phyloP scores from a whole-genome alignment of 2,329 filamentous ascomycete species.

The Epichloe hybrida region DNA sequence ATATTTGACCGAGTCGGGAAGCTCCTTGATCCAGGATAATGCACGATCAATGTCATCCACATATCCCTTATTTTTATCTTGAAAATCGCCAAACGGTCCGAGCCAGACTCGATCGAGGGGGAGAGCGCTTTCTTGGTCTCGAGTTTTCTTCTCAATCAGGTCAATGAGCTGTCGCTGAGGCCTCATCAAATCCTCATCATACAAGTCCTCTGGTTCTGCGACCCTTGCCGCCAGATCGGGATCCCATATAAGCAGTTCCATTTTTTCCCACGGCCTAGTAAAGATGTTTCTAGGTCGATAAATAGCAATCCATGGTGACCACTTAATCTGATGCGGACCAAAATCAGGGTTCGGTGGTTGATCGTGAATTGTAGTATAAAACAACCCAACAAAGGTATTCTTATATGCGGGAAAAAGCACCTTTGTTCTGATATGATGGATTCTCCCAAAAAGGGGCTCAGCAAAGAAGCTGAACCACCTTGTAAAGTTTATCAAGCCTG shows the following conservation, averaged over 20 bases:
- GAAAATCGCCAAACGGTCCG: conserved; percentile 17
- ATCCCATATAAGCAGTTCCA: conserved; percentile 45
- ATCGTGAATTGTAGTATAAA: conserved; percentile 24
- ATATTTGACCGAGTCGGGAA: conserved; percentile 19
- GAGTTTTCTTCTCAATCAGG: conserved; percentile 17
- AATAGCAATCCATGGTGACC: conserved; percentile 35
- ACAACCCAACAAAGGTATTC: conserved; percentile 26
- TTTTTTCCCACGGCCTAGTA: conserved; percentile 14
- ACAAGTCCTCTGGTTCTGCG: conserved; percentile 7
- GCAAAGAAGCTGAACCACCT: conserved; percentile 14
- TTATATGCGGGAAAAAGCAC: neutral
- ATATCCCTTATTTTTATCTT: conserved; percentile 11
- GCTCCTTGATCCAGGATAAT: conserved; percentile 20
- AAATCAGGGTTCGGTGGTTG: neutral
- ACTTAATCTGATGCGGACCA: neutral
- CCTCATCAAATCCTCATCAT: conserved; percentile 24
- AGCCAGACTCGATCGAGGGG: conserved; percentile 32
- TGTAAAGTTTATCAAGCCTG: conserved; percentile 9
- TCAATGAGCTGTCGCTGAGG: conserved; percentile 33
- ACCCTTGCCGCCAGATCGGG: conserved; percentile 16
- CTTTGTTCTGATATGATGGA: neutral
- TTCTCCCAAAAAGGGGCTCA: neutral
- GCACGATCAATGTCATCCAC: conserved; percentile 29
- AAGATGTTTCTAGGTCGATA: conserved; percentile 31
- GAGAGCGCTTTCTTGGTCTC: conserved; percentile 17